Evolutionary conservation across 805 yeast genomes (phyloP).

Genomic region (Nakazawaea populi): DNA sequence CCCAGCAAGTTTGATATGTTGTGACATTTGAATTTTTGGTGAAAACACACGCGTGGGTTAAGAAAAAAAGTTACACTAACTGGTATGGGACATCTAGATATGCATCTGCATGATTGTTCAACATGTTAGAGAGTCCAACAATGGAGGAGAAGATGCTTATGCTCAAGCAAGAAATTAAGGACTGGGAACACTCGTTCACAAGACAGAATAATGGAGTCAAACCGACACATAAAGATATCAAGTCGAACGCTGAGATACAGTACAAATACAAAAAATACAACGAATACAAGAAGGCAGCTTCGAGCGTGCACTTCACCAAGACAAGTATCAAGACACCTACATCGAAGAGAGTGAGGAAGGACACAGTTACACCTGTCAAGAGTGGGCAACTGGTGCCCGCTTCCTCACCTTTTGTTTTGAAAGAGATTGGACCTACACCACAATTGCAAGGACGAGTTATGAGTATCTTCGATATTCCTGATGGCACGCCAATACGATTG

Average conservation of each 20-base stretch:
- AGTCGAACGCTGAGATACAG: slow-evolving; percentile 28
- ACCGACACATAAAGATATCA: slow-evolving; percentile 45
- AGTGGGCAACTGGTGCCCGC: not conserved
- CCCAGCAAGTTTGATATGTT: no score
- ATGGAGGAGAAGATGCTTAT: slow-evolving; percentile 13
- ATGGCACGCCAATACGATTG: not conserved
- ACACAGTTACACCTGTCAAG: not conserved
- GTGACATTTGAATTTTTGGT: no score
- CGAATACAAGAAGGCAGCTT: slow-evolving; percentile 15
- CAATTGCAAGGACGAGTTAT: slow-evolving; percentile 74
- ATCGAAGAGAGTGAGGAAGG: slow-evolving; percentile 15
- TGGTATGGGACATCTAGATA: no score
- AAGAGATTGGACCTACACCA: slow-evolving; percentile 80
- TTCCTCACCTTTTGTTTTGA: slow-evolving; percentile 9
- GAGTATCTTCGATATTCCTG: slow-evolving; percentile 57
- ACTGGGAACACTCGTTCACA: slow-evolving; percentile 48
- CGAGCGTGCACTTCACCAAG: slow-evolving; percentile 14
- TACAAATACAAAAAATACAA: slow-evolving; percentile 28
- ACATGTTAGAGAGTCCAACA: not conserved
- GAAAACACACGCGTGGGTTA: no score
- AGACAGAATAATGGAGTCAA: slow-evolving; percentile 28
- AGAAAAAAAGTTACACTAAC: no score
- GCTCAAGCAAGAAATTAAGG: slow-evolving; percentile 40
- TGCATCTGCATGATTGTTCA: not conserved
- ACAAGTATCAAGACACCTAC: slow-evolving; percentile 9